Evolutionary conservation across 257 asterid genomes (phyloP).

Genomic region (Agastache rugosa): DNA sequence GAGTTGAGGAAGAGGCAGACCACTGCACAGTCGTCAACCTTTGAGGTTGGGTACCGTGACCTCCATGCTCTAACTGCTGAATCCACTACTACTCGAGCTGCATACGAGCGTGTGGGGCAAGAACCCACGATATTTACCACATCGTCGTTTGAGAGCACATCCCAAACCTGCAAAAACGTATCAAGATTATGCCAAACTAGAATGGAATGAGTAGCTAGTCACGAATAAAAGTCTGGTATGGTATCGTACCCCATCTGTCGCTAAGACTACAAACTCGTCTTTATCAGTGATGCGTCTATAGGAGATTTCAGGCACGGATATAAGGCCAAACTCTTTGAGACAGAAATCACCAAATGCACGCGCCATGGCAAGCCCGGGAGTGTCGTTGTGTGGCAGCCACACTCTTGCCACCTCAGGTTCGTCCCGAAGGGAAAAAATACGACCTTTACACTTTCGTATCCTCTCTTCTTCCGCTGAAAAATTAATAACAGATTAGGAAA

Average conservation of each 20-base stretch:
- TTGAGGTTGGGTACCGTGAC: conserved; percentile 56
- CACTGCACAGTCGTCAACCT: conserved; percentile 70
- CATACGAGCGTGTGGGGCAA: conserved; percentile 50
- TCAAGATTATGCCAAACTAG: not conserved
- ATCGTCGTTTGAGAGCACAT: conserved; percentile 60
- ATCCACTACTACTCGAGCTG: conserved; percentile 58
- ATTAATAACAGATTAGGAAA: conserved; percentile 12
- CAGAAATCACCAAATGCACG: conserved; percentile 86
- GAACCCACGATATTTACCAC: conserved; percentile 61
- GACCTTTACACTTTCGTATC: conserved; percentile 72
- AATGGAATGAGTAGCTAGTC: not conserved
- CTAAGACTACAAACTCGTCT: conserved; percentile 69
- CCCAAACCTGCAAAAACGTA: conserved; percentile 56
- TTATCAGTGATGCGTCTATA: conserved; percentile 57
- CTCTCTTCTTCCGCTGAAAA: conserved; percentile 66
- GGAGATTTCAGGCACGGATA: conserved; percentile 71
- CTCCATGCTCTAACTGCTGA: conserved; percentile 57
- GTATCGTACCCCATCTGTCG: conserved; percentile 70
- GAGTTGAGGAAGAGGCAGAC: conserved; percentile 65
- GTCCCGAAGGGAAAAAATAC: conserved; percentile 69
- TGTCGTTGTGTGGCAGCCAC: conserved; percentile 67
- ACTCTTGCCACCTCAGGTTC: conserved; percentile 78
- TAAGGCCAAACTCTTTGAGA: conserved; percentile 74
- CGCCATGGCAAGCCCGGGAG: conserved; percentile 88
- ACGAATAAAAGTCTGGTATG: not conserved